Evolutionary conservation across 345 rosid genomes (phyloP).

Genomic region (Brassica rapa): DNA sequence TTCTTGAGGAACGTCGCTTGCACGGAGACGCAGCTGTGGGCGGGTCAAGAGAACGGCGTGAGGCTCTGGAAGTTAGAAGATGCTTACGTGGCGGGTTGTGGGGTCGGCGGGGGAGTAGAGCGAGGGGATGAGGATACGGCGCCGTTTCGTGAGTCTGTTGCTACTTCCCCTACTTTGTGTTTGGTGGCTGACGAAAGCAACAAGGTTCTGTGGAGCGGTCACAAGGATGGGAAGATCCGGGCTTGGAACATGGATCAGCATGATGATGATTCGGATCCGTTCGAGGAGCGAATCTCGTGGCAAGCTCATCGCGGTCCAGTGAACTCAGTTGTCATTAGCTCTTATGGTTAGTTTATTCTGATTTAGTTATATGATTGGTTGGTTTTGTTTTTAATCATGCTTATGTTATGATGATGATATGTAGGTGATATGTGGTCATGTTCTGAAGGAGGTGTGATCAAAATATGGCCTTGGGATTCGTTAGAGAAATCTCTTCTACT

Average conservation of each 20-base stretch:
- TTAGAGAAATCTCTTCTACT: slow-evolving; percentile 77
- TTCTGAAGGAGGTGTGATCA: slow-evolving; percentile 67
- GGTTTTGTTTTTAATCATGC: background rate
- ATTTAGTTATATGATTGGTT: background rate
- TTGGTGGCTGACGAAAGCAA: slow-evolving; percentile 65
- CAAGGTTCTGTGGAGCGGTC: slow-evolving; percentile 80
- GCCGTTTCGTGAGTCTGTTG: slow-evolving; percentile 77
- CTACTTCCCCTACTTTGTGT: slow-evolving; percentile 71
- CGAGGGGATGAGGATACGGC: slow-evolving; percentile 97
- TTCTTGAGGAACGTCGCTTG: slow-evolving; percentile 85
- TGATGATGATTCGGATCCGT: slow-evolving; percentile 37
- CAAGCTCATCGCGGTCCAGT: slow-evolving; percentile 85
- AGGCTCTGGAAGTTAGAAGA: slow-evolving; percentile 73
- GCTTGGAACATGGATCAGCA: slow-evolving; percentile 82
- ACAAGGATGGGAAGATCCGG: slow-evolving; percentile 79
- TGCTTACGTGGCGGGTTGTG: slow-evolving; percentile 61
- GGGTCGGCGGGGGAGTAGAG: slow-evolving; percentile 59
- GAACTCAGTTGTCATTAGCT: slow-evolving; percentile 60
- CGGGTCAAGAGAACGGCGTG: slow-evolving; percentile 85
- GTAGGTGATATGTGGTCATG: slow-evolving; percentile 92
- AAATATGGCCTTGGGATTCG: slow-evolving; percentile 87
- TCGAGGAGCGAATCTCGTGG: slow-evolving; percentile 81
- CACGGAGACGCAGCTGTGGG: slow-evolving; percentile 84
- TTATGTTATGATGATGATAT: slow-evolving; percentile 12
- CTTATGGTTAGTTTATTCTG: slow-evolving; percentile 42